Evolutionary conservation across 345 rosid genomes (phyloP), one percentile per base, ranked within the genome.

Genomic region (Pugionium dolabratum): DNA sequence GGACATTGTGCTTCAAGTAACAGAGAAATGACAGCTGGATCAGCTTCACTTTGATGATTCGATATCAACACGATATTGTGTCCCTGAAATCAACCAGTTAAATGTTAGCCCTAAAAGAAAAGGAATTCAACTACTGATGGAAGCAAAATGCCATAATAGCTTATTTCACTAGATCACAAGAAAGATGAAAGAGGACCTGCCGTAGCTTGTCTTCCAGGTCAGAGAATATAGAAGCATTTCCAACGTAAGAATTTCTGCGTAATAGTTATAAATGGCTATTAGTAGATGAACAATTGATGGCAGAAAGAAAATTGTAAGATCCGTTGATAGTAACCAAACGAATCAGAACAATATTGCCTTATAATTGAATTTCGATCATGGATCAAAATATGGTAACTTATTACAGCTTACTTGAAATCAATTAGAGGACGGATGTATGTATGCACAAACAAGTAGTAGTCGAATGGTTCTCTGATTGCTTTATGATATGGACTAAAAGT

Each of bases 1-100:
- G 86, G 79, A 47, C 80, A 80, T 56, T 91, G 79, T 72, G 77
- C 79, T 76, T 93, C 98, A 77, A 93, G 97, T 79, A 85, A 65
- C 64, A 93, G 76, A 2, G 98, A 81, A 59, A 93, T 93, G 64
- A 88, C 29, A 31, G 96, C 96, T 7, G 98, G 98, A 62, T 93
- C 98, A 63, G 97, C 97, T 81, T 93, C 97, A 62, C 83, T 85
- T 78, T 93, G 98, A 83, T 90, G 98, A 79, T 93, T 93, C 75
- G 98, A 88, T 69, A 93, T 88, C 68, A 90, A 76, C 33, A 88
- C 79, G 35, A 93, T 60, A 56, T 93, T 93, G 81, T 90, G 91
- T 33, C 97, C 97, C 98, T 93, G 88, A 68, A 78, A 83, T 36
- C 45, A 75, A 62, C 10, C 46, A 57, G 9, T 61, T 7, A 6